These are phyloP conservation scores for Narthecium ossifragum DNA, from an alignment of 106 monocot genomes.

Conservation along the genomic window DNA sequence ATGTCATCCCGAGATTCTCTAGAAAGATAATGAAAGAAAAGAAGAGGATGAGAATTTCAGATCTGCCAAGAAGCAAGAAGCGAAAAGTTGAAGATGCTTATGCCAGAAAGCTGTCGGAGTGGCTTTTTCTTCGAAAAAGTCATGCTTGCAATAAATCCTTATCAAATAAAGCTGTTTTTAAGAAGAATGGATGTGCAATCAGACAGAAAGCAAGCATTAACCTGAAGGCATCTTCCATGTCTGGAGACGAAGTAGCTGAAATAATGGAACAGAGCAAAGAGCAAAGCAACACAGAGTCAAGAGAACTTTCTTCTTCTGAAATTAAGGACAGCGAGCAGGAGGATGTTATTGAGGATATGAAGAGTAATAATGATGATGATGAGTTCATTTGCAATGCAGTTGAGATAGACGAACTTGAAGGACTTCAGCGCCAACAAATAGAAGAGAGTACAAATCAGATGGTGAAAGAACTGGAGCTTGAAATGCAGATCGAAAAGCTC, in stretches of 20 bases:
- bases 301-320: background rate
- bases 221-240: no score
- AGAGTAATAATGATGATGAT: background rate
- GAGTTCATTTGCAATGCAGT: background rate
- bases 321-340: background rate
- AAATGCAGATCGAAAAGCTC: constrained; percentile 19
- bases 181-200: no score
- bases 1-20: background rate
- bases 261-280: background rate
- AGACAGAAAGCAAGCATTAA: no score
- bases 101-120: no score
- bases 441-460: background rate
- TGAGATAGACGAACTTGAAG: background rate
- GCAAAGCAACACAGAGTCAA: background rate
- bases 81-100: background rate
- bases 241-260: no score
- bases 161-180: no score
- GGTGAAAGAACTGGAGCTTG: constrained; percentile 13
- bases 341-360: background rate
- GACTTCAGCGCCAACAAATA: background rate
- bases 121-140: no score
- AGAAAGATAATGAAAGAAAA: background rate
- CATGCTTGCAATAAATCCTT: no score
- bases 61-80: background rate
- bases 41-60: background rate